Evolutionary conservation across 1,284 basidiomycete species (phyloP), one percentile per base, ranked within the genome.

Genomic region (Leucoagaricus sp.): DNA sequence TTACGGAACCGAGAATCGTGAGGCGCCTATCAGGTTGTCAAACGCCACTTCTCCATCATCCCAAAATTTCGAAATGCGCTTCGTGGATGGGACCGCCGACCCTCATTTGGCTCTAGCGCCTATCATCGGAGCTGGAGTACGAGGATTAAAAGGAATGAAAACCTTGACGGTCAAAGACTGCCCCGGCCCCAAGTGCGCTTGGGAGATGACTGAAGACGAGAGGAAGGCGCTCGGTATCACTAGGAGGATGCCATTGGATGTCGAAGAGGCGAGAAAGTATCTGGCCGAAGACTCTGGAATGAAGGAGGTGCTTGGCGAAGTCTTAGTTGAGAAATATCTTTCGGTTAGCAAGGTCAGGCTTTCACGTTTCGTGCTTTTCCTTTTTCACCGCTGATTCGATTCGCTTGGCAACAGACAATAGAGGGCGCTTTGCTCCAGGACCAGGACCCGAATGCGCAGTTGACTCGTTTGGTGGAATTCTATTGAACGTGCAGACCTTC

Each of bases 1-100:
- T 55, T 89, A 84, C 83, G 87, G 87, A 0, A 76, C 77, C 2
- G 83, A 88, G 51, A 86, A 87, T 67, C 79, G 82, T 49, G 86
- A 89, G 65, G 69, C 75, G 0, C 81, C 85, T 1, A 67, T 89
- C 1, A 83, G 87, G 3, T 69, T 87, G 15, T 77, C 79, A 41
- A 84, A 81, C 41, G 69, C 75, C 1, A 58, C 64, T 2, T 74
- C 74, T 0, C 71, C 72, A 1, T 70, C 70, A 2, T 71, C 70
- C 12, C 73, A 78, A 49, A 78, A 84, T 61, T 85, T 89, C 60
- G 87, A 89, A 66, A 64, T 87, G 53, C 79, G 78, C 54, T 72
- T 75, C 36, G 58, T 86, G 42, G 87, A 89, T 59, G 86, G 79
- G 2, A 85, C 84, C 3, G 70, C 72, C 1, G 72, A 73, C 51